Base-by-base conservation (phyloP, 2,329 filamentous ascomycete genomes). In the Bisporella sp. region DNA sequence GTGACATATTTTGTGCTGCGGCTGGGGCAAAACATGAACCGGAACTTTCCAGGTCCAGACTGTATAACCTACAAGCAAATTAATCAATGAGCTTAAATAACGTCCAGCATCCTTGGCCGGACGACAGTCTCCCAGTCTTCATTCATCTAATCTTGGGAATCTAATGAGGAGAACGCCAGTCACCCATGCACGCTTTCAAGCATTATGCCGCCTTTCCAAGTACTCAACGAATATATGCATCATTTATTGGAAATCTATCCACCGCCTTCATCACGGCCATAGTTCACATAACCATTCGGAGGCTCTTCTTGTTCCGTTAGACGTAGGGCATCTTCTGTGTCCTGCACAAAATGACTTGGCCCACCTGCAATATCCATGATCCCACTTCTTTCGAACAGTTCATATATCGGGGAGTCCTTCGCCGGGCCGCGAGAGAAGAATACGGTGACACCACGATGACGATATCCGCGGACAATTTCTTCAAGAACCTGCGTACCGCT, bases 401-500 rank as follows among this genome's bases (percentile, higher is more conserved):
- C 69, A 74, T 86, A 92, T 37, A 67, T 62, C 1, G 56, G 57
- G 6, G 49, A 60, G 9, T 59, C 65, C 41, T 60, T 58, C 9
- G 45, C 45, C 13, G 80, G 78, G 0, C 75, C 74, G 7, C 81
- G 70, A 31, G 78, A 81, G 64, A 92, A 92, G 65, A 87, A 91
- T 6, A 93, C 85, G 2, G 81, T 73, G 1, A 92, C 89, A 1
- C 85, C 87, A 4, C 85, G 75, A 33, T 86, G 78, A n/a, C 84
- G 74, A 66, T 97, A 97, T 31, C 74, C 78, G 45, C 82, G 74
- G 12, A 99, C 89, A 58, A 97, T 97, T 69, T 97, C 93, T 44
- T 81, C 79, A 3, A 99, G 74, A 0, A 97, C 92, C 69, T 97
- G 93, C 0, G 89, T 87, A 1, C 92, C 93, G 0, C 90, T 95